Evolutionary conservation across 2,329 filamentous ascomycete genomes (phyloP).

Genomic region (Penicillium sp.): DNA sequence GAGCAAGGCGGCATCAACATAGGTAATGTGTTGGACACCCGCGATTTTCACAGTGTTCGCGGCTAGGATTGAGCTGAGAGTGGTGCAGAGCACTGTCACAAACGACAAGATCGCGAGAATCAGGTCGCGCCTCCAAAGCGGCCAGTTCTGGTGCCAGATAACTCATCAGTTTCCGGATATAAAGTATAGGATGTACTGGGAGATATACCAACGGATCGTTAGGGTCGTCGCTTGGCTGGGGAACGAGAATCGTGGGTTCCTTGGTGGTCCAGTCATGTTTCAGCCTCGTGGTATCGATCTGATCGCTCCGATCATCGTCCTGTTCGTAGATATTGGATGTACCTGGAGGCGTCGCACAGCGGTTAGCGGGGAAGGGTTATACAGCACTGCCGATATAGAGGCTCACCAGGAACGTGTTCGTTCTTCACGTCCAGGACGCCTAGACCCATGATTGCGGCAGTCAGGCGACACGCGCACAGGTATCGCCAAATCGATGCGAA

Average conservation of each 20-base stretch:
- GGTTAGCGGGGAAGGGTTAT: not conserved
- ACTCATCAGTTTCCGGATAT: slow-evolving; percentile 1
- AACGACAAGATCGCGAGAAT: slow-evolving; percentile 79
- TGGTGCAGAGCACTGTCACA: slow-evolving; percentile 78
- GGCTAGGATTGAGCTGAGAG: slow-evolving; percentile 82
- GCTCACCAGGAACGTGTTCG: slow-evolving; percentile 72
- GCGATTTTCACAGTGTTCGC: slow-evolving; percentile 82
- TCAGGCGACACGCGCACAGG: not conserved
- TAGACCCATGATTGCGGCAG: slow-evolving; percentile 59
- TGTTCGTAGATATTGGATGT: slow-evolving; percentile 64
- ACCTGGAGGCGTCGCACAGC: slow-evolving; percentile 25
- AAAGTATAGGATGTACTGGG: slow-evolving; percentile 32
- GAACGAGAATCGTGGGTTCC: slow-evolving; percentile 76
- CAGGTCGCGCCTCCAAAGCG: slow-evolving; percentile 79
- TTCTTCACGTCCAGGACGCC: slow-evolving; percentile 69
- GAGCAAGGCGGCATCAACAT: slow-evolving; percentile 76
- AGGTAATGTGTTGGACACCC: slow-evolving; percentile 63
- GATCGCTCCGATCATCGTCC: slow-evolving; percentile 38
- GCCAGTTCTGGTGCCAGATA: slow-evolving; percentile 66
- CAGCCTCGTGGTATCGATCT: slow-evolving; percentile 50
- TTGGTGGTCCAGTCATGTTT: slow-evolving; percentile 73
- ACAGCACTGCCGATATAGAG: slow-evolving; percentile 19
- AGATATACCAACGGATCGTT: slow-evolving; percentile 74
- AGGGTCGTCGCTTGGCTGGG: slow-evolving; percentile 86
- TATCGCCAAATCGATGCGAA: not conserved